phyloP scores from a whole-genome alignment of 176 grass and related monocot species.

The Saccharum officinarum region DNA sequence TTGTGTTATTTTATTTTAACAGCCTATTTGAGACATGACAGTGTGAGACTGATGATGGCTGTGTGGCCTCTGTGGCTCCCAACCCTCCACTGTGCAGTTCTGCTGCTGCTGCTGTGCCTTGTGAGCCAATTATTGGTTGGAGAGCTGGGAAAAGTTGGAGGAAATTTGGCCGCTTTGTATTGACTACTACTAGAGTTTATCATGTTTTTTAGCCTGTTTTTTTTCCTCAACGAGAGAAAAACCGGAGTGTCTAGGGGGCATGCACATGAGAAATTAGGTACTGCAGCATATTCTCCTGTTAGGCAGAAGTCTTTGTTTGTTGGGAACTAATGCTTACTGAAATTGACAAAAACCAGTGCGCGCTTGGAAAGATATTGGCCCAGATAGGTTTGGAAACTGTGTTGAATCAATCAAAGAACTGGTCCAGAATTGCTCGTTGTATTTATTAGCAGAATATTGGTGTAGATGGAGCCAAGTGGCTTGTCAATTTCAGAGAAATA shows the following conservation, averaged over 20 bases:
- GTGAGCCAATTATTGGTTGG: conserved; percentile 52
- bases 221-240: background rate
- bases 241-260: background rate
- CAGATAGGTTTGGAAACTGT: background rate
- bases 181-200: conserved; percentile 13
- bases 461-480: conserved; percentile 19
- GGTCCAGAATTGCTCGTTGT: background rate
- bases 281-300: conserved; percentile 43
- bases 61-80: conserved; percentile 24
- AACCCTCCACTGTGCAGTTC: conserved; percentile 6
- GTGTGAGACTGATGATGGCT: background rate
- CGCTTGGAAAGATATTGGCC: background rate
- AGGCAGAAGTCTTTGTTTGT: conserved; percentile 34
- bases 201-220: background rate
- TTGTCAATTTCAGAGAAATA: conserved; percentile 17
- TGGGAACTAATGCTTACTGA: conserved; percentile 34
- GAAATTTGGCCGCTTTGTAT: conserved; percentile 20
- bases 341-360: conserved; percentile 19
- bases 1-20: conserved; percentile 44
- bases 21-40: conserved; percentile 3
- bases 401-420: background rate
- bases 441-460: conserved; percentile 3
- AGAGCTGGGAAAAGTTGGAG: background rate
- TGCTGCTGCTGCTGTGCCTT: background rate
- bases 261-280: conserved; percentile 40